Evolutionary conservation across 768 basidiomycete genomes (phyloP).

Genomic region (Albatrellus ellisii): DNA sequence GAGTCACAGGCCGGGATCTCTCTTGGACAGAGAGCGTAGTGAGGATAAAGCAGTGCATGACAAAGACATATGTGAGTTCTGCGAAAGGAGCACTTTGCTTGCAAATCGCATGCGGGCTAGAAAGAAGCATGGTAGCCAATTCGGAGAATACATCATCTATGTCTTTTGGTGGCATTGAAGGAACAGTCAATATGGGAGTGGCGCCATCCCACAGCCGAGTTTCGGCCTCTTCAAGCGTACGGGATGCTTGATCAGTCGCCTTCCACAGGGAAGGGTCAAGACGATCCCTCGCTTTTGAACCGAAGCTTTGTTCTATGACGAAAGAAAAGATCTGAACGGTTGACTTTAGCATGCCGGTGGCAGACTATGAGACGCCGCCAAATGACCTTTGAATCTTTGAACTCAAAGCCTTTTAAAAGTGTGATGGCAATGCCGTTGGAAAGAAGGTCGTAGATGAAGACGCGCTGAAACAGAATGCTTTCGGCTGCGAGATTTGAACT

Average conservation of each 20-base stretch:
- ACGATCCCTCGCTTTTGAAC: constrained; percentile 9
- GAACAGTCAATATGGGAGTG: too few species aligned
- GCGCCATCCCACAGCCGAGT: neutral
- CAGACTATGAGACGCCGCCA: neutral
- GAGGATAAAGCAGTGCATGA: constrained; percentile 11
- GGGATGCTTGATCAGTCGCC: constrained; percentile 8
- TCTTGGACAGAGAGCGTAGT: constrained; percentile 12
- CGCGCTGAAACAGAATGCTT: constrained; percentile 32
- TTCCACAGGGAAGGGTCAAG: constrained; percentile 11
- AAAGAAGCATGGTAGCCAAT: neutral
- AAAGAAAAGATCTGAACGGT: constrained; percentile 49
- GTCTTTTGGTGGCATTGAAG: neutral
- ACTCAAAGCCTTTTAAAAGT: constrained; percentile 39
- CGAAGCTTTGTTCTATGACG: constrained; percentile 27
- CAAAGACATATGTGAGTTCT: constrained; percentile 6
- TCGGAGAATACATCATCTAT: neutral
- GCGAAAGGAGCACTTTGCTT: neutral
- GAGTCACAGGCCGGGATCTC: constrained; percentile 13
- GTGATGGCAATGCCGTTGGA: constrained; percentile 35
- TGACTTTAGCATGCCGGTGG: too few species aligned
- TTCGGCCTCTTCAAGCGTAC: constrained; percentile 4
- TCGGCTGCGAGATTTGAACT: constrained; percentile 11
- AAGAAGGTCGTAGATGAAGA: constrained; percentile 36
- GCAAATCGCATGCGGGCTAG: too few species aligned
- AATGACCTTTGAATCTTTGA: constrained; percentile 48